Percentiles rank a stretch among this genome's conserved stretches.
Conservation (phyloP, 345 rosid species). For the Erucastrum elatum region DNA sequence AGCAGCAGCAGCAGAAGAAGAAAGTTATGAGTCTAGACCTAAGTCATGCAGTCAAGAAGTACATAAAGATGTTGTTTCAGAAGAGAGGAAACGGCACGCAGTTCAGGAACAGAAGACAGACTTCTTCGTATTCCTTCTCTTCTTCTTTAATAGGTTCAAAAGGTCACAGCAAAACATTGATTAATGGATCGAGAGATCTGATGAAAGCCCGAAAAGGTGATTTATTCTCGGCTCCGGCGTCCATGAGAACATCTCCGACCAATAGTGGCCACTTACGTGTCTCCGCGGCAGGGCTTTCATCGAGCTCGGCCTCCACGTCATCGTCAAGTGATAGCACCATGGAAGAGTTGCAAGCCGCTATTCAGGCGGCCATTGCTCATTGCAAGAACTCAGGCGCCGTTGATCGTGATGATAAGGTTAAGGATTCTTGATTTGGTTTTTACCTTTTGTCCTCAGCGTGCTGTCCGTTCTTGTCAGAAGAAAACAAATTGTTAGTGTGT, state of each 20-base stretch:
- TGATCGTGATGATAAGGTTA: constrained; percentile 41
- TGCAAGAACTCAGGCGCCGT: constrained; percentile 83
- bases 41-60: constrained; percentile 58
- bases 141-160: constrained; percentile 30
- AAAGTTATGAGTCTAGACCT: constrained; percentile 59
- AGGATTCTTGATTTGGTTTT: constrained; percentile 38
- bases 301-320: constrained; percentile 40
- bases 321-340: constrained; percentile 68
- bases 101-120: constrained; percentile 41
- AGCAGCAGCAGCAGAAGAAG: constrained; percentile 49
- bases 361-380: constrained; percentile 97
- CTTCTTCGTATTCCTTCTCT: constrained; percentile 35
- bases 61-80: constrained; percentile 58
- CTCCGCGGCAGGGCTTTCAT: constrained; percentile 42
- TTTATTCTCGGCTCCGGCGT: constrained; percentile 83
- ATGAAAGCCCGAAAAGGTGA: constrained; percentile 54
- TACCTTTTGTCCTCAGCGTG: constrained; percentile 27
- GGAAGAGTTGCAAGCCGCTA: constrained; percentile 96
- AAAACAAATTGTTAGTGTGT: constrained; percentile 20
- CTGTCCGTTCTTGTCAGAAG: constrained; percentile 24
- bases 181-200: constrained; percentile 28
- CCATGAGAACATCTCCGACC: constrained; percentile 83
- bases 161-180: constrained; percentile 26
- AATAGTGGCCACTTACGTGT: constrained; percentile 61
- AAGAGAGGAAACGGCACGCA: constrained; percentile 49